Percentiles rank a stretch among this genome's conserved stretches.
These are phyloP conservation scores for Lentinula sp. DNA, from an alignment of 768 basidiomycete genomes.

Conservation along the genomic window DNA sequence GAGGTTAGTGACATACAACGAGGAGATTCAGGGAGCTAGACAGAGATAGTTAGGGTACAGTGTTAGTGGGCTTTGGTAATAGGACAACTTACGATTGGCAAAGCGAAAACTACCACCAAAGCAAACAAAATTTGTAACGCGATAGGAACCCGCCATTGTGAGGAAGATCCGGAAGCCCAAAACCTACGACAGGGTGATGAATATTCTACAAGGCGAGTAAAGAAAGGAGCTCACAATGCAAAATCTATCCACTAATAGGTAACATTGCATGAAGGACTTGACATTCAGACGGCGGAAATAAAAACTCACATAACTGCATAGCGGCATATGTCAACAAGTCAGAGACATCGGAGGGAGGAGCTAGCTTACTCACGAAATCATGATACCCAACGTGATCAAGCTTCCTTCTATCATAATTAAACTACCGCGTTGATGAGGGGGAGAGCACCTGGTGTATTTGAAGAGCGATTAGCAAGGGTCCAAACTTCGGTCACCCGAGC, in stretches of 20 bases:
- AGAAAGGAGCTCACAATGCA: conserved; percentile 39
- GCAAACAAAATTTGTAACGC: conserved; percentile 55
- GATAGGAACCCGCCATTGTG: conserved; percentile 60
- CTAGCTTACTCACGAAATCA: conserved; percentile 43
- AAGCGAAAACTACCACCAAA: conserved; percentile 43
- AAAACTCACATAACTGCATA: conserved; percentile 3
- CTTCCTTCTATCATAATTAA: conserved; percentile 64
- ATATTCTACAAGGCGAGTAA: not conserved
- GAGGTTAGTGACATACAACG: conserved; percentile 30
- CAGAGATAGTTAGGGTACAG: not conserved
- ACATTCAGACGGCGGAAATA: not conserved
- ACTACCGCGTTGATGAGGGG: conserved; percentile 51
- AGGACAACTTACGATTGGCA: conserved; percentile 36
- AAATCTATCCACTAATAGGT: conserved; percentile 54
- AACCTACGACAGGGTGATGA: conserved; percentile 25
- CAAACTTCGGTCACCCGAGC: not conserved
- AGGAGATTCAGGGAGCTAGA: conserved; percentile 53
- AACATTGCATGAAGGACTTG: not conserved
- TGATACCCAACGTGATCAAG: conserved; percentile 58
- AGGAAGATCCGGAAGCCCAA: conserved; percentile 43
- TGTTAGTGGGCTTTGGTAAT: not conserved
- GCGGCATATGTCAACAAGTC: not conserved
- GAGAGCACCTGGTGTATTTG: conserved; percentile 29
- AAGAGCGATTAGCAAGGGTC: not conserved
- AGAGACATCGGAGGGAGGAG: not conserved